phyloP scores from a whole-genome alignment of 306 rosid species.

The Corylus americana region DNA sequence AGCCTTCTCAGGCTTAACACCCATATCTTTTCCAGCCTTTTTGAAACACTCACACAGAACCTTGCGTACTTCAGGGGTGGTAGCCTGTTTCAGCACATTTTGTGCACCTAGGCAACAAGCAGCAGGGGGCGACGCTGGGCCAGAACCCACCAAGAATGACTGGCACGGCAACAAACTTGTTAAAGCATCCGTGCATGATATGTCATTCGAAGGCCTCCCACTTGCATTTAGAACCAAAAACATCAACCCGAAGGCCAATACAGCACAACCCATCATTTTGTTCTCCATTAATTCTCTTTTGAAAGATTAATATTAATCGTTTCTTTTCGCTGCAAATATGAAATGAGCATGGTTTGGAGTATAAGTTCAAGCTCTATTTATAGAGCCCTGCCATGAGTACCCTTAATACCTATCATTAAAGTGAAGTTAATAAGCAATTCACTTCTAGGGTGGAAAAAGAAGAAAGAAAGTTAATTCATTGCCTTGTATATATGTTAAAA shows the following conservation, averaged over 20 bases:
- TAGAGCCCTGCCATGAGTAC: neutral
- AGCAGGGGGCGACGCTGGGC: neutral
- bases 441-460: too few species aligned
- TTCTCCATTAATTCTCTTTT: slow-evolving; percentile 8
- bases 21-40: neutral
- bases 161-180: slow-evolving; percentile 8
- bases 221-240: slow-evolving; percentile 4
- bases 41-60: slow-evolving; percentile 23
- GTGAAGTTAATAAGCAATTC: neutral
- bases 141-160: slow-evolving; percentile 1
- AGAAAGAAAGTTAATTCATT: too few species aligned
- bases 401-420: neutral
- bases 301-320: neutral
- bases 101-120: slow-evolving; percentile 12
- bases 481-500: neutral
- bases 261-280: slow-evolving; percentile 1
- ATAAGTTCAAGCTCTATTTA: neutral
- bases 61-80: neutral
- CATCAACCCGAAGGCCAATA: neutral
- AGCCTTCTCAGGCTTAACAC: neutral
- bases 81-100: neutral
- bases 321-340: neutral
- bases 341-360: neutral
- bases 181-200: slow-evolving; percentile 25
- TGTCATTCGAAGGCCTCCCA: neutral